A percentile compares a stretch with the other conserved stretches of the same genome.
Evolutionary conservation across 2,329 filamentous ascomycete species (phyloP).

Genomic region (Colletotrichum orchidophilum): DNA sequence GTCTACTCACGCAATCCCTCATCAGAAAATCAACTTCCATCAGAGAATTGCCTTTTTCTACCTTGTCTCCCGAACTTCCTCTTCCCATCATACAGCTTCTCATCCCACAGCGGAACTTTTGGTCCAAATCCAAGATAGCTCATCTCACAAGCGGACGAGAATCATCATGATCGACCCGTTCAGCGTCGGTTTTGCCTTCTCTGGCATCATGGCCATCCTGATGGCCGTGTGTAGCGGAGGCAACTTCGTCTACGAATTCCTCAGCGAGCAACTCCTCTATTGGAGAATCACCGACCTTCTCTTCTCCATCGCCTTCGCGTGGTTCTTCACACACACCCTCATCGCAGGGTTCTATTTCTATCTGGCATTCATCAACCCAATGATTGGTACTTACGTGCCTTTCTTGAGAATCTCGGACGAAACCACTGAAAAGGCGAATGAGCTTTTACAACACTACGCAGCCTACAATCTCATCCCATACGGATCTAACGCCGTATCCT

Average conservation of each 20-base stretch:
- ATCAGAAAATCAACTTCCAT: background rate
- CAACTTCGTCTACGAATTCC: background rate
- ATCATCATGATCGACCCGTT: background rate
- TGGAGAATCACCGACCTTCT: too few species aligned
- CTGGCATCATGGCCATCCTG: background rate
- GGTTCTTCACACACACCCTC: too few species aligned
- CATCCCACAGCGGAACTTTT: background rate
- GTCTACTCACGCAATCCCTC: background rate
- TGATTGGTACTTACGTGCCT: too few species aligned
- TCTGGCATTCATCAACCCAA: too few species aligned
- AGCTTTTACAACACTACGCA: too few species aligned
- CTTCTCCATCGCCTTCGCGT: background rate
- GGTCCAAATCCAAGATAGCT: too few species aligned
- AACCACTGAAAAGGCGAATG: too few species aligned
- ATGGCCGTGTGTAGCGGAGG: background rate
- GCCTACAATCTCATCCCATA: too few species aligned
- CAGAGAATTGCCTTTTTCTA: background rate
- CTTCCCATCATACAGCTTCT: background rate
- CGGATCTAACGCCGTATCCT: too few species aligned
- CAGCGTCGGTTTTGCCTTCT: background rate
- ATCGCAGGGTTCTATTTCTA: too few species aligned
- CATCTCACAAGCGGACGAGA: background rate
- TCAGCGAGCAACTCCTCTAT: background rate
- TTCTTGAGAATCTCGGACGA: too few species aligned
- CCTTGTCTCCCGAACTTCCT: background rate